Base-by-base conservation (phyloP, 495 filamentous ascomycete species). In the Xylaria acuta region DNA sequence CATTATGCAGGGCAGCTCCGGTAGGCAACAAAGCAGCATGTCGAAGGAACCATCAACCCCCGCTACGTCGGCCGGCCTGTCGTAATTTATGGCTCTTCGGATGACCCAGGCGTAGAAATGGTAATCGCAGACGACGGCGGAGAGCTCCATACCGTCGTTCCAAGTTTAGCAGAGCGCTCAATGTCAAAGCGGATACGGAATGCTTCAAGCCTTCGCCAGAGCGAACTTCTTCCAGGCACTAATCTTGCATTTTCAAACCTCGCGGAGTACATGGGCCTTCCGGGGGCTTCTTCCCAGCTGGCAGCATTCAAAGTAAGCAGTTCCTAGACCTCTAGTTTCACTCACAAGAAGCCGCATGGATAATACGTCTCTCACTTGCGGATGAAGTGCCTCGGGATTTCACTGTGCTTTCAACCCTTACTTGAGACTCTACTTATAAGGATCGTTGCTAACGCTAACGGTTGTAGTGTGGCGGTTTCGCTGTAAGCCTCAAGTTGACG, bases 401-500 rank as follows among this genome's bases (percentile, higher is more conserved):
- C 5, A 27, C 11, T 30, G n/a, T 40, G 34, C 27, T 27, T 25
- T n/a, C 18, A 16, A 36, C 36, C 9, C 32, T 14, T 11, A 41
- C 0, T 41, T 34, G 32, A 56, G 1, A 32, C 30, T 60, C 20
- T 22, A 34, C 16, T 36, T n/a, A 3, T 59, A 34, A 6, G 12
- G 7, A 59, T 59, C 5, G 34, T 27, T 30, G 60, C 60, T 64
- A 7, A 64, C 22, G 1, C 3, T 16, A 0, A 25, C 16, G 22
- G 7, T 64, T 22, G 49, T 40, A 71, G 14, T 82, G 80, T 54
- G 84, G 84, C 9, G 85, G 83, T 4, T 81, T 80, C 49, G 81
- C 80, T 2, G 51, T 88, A 6, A 78, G 81, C 38, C 75, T 85
- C 25, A 82, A 79, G 49, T 65, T 86, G 1, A 78, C 83, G 0